phyloP scores from a whole-genome alignment of 305 asterid genomes.

The Fraxinus latifolia region DNA sequence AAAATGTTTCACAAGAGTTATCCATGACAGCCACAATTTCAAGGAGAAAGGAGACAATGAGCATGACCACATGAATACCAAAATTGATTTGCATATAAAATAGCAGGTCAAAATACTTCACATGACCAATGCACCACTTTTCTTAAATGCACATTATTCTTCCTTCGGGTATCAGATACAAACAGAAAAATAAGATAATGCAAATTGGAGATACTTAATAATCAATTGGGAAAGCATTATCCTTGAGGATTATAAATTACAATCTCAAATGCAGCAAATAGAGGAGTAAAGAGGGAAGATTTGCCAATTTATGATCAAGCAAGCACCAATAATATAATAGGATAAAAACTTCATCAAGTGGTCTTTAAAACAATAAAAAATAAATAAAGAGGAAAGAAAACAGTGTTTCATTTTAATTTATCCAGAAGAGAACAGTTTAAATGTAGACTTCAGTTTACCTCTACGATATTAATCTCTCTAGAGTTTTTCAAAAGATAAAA shows the following conservation, averaged over 20 bases:
- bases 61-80: not conserved
- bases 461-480: not conserved
- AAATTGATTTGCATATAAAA: not conserved
- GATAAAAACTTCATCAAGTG: not conserved
- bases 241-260: not conserved
- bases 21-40: not conserved
- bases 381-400: not conserved
- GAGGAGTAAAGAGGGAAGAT: not conserved
- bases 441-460: not conserved
- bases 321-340: not conserved
- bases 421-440: not conserved
- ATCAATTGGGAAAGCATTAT: not conserved
- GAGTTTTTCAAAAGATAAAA: slow-evolving; percentile 15
- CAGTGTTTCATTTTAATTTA: not conserved
- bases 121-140: not conserved
- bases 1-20: not conserved
- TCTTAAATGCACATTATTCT: not conserved
- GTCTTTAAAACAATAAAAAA: not conserved
- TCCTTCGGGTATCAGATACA: not conserved
- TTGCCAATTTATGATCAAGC: not conserved
- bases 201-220: not conserved
- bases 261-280: slow-evolving; percentile 8
- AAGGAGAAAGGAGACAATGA: not conserved
- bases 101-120: slow-evolving; percentile 13
- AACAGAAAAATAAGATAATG: not conserved